Base-by-base conservation (phyloP, 176 grass and related monocot genomes). In the Olyra latifolia region DNA sequence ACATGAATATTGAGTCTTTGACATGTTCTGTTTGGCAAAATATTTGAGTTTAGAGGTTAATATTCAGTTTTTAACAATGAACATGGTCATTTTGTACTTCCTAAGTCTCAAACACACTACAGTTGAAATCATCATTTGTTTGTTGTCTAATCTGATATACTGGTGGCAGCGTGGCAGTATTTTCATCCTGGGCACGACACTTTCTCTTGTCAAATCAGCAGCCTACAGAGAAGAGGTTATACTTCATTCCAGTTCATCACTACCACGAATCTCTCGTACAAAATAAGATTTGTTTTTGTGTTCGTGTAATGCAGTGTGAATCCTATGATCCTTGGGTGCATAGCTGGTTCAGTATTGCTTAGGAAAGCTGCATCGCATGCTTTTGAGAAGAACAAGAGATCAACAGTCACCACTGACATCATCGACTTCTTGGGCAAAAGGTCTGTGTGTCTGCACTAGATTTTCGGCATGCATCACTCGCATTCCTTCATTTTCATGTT, bases 331-430 rank as follows among this genome's bases (percentile, higher is more conserved):
- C 92, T 98, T 47, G 92, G 92, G 29, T 91, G 92, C 70, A 87
- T 98, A 54, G 90, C 90, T 35, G 92, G 90, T 29, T 94, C 92
- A 69, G 65, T 90, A 66, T 78, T 98, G 56, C 85, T 94, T 27
- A 87, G 92, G 64, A 94, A 84, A 87, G 80, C 90, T 75, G 88
- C 95, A 30, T 87, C 83, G 6, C 67, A 64, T 79, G 88, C 86
- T 46, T 98, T 94, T 62, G 66, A 70, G 27, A 87, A 88, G 40
- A 94, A 91, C 62, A 98, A 90, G 80, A 65, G 95, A 50, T 82
- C 92, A 49, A 98, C 90, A 14, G 74, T 98, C 5, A 95, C 90
- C 13, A 86, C 95, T 13, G 92, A 98, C 61, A 95, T 98, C 65
- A 91, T 95, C 19, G 90, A 91, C 77, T 93, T 64, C 46, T 81